Base-by-base conservation (phyloP, 1,284 basidiomycete species). In the Inonotus hispidus region DNA sequence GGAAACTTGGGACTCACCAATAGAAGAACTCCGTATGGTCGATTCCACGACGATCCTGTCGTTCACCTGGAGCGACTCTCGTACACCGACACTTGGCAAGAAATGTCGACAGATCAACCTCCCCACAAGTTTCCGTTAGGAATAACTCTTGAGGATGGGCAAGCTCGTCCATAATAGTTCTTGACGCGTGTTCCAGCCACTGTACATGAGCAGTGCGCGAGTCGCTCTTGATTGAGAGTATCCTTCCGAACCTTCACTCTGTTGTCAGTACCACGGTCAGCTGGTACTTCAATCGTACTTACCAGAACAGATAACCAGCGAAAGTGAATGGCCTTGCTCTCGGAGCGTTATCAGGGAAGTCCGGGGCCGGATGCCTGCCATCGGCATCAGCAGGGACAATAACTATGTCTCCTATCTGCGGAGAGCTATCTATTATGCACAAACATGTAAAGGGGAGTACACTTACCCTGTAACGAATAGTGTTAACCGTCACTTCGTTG, bases 121-220 rank as follows among this genome's bases (percentile, higher is more conserved):
- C 67, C 49, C 78, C 77, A 64, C 89, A 92, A 0, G 78, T 67
- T 2, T 82, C 70, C 29, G 78, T 79, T 2, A 87, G 70, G 66
- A 86, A 89, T 0, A 92, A 68, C 65, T 91, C 88, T 60, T 84
- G 84, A 0, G 80, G 73, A 63, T 86, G 73, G 0, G 79, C 80
- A 8, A 89, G 70, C 61, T 88, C 83, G 35, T 77, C 72, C 27
- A 89, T 68, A 29, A 82, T 70, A 0, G 83, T 85, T 61, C 81
- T 77, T 0, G 81, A 80, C 0, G 82, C 79, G 66, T 90, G 88
- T 54, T 87, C 79, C 35, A 86, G 81, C 87, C 87, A 92, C 45
- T 83, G 85, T 3, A 88, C 70, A 70, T 91, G 89, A 0, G 79
- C 77, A 1, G 64, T 70, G 58, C 77, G 68, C 0, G 72, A 59